phyloP scores from a whole-genome alignment of 805 yeast genomes.

The Cyberlindnera subsufficiens region DNA sequence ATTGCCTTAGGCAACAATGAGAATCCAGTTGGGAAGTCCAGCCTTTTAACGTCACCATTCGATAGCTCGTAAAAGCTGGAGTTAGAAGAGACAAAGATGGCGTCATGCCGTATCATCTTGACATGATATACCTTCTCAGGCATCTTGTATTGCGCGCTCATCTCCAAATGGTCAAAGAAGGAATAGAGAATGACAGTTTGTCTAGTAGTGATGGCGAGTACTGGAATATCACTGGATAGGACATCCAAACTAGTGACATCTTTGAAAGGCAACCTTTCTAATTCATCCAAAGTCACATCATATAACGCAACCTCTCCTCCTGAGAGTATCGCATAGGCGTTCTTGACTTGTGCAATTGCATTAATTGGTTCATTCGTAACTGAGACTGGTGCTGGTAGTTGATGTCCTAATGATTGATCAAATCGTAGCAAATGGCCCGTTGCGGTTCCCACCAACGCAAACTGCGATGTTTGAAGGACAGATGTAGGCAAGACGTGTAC shows the following conservation, averaged over 20 bases:
- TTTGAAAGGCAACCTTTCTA: constrained; percentile 16
- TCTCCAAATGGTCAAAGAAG: constrained; percentile 20
- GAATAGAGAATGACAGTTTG: constrained; percentile 11
- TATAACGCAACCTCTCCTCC: constrained; percentile 4
- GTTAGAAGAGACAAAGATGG: constrained; percentile 16
- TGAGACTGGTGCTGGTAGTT: constrained; percentile 1
- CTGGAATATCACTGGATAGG: not conserved
- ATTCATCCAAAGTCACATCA: constrained; percentile 10
- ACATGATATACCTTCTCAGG: constrained; percentile 23
- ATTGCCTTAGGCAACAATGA: not conserved
- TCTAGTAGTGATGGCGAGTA: constrained; percentile 13
- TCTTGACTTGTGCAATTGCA: not conserved
- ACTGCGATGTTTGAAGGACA: too few relatives aligned
- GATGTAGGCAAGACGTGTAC: not conserved
- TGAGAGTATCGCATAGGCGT: constrained; percentile 2
- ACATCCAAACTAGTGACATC: constrained; percentile 9
- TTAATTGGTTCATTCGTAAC: constrained; percentile 5
- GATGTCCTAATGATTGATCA: not conserved
- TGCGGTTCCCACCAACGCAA: constrained; percentile 3
- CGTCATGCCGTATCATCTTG: constrained; percentile 16
- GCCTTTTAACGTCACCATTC: constrained; percentile 3
- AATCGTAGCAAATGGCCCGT: constrained; percentile 7
- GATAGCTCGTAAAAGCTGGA: constrained; percentile 19
- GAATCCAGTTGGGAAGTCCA: constrained; percentile 2
- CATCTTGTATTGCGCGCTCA: constrained; percentile 20